Evolutionary conservation across 352 stramenopile genomes (phyloP), one percentile per base, ranked within the genome.

Genomic region (Phytophthora megakarya): DNA sequence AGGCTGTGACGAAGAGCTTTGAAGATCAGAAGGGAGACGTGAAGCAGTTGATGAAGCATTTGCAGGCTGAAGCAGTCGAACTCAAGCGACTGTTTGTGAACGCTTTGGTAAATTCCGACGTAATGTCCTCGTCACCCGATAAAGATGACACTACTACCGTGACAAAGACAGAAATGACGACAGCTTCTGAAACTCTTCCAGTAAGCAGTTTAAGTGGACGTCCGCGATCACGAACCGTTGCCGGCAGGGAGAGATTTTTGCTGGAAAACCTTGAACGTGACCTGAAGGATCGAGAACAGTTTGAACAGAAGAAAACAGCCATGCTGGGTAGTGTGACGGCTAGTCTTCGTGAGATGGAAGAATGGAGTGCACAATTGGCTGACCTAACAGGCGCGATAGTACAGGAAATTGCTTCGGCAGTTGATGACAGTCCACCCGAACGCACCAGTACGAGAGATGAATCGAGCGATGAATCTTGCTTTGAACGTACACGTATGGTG

Each of bases 21-120:
- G 78, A 92, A 25, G 75, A 91, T 25, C 83, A 92, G 39, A 86
- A 89, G 44, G 77, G 77, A 0, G 82, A 90, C 49, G 72, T 85
- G 9, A 75, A 79, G 16, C 77, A 83, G 37, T 47, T 90, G 23
- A 61, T 90, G 16, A 71, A 93, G 50, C 76, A 87, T 32, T 38
- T 95, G n/a, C 84, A 92, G 49, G 60, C 69, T 1, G 86, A 95
- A 44, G 76, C 79, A 0, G 67, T 65, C 4, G 82, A 95, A 51
- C 59, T 95, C 0, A 93, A 93, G 55, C 59, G 79, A 4, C 51
- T 95, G 10, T 80, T 95, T 44, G 67, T 89, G 23, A 78, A 75
- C 19, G 78, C 82, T 13, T 56, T 91, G 2, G 53, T 84, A n/a
- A 52, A 77, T 0, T 81, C 67, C 35, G 46, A 67, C 16, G 16